Conservation (phyloP, 441 rosid species). For the Theobroma grandiflorum region DNA sequence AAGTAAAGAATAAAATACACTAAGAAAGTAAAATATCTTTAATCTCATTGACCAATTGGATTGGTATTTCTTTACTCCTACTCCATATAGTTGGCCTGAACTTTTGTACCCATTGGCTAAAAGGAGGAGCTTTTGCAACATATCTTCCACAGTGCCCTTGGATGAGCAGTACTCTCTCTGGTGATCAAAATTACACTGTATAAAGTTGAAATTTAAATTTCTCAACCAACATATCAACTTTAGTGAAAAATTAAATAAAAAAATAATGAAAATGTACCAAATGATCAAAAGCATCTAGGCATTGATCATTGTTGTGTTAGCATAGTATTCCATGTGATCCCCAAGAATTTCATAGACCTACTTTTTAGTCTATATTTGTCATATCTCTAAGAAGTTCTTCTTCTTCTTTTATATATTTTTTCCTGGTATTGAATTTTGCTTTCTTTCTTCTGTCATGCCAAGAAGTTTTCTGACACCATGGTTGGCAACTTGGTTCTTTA, state of each 20-base stretch:
- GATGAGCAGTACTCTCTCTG: slow-evolving; percentile 16
- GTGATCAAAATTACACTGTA: slow-evolving; percentile 7
- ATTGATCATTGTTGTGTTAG: slow-evolving; percentile 28
- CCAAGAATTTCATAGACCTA: slow-evolving; percentile 24
- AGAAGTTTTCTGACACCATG: slow-evolving; percentile 3
- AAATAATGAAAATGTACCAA: neutral
- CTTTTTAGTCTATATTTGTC: slow-evolving; percentile 27
- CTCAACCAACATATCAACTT: slow-evolving; percentile 25
- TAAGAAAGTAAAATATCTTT: slow-evolving; percentile 28
- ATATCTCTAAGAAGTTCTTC: slow-evolving; percentile 8
- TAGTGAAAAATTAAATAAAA: slow-evolving; percentile 3
- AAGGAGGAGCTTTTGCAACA: slow-evolving; percentile 21
- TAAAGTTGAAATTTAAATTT: slow-evolving; percentile 17
- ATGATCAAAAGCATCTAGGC: slow-evolving; percentile 28
- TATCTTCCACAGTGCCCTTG: slow-evolving; percentile 22
- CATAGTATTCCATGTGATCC: slow-evolving; percentile 27
- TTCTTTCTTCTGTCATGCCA: slow-evolving; percentile 24
- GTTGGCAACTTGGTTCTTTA: slow-evolving; percentile 22
- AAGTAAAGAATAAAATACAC: slow-evolving; percentile 29
- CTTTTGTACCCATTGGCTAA: slow-evolving; percentile 25
- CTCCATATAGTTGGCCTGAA: slow-evolving; percentile 19
- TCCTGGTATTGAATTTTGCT: neutral
- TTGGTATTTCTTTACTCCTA: slow-evolving; percentile 29
- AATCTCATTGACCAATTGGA: slow-evolving; percentile 20
- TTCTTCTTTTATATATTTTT: neutral